phyloP scores from a whole-genome alignment of 805 yeast species.

The Saccharomyces jurei region DNA sequence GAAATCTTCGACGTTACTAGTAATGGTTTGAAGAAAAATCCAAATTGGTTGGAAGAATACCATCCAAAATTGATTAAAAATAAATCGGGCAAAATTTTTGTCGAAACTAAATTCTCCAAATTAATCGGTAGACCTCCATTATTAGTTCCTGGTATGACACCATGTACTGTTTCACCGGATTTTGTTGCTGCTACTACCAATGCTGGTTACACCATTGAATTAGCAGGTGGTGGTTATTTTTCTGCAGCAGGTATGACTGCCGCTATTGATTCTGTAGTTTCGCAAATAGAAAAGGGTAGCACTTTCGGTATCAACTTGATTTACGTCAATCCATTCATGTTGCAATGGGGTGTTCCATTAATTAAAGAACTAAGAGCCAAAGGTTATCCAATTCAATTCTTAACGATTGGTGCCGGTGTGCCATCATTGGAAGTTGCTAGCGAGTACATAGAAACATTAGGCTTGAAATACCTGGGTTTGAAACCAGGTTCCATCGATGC shows the following conservation, averaged over 20 bases:
- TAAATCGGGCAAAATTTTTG: conserved; percentile 62
- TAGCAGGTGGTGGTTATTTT: conserved; percentile 99
- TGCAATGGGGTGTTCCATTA: conserved; percentile 98
- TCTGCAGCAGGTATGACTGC: conserved; percentile 56
- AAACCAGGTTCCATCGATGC: conserved; percentile 98
- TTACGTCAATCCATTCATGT: conserved; percentile 94
- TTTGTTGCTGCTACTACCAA: conserved; percentile 90
- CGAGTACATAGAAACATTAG: conserved; percentile 88
- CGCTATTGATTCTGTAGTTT: conserved; percentile 70
- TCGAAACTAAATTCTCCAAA: conserved; percentile 90
- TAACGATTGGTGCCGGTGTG: conserved; percentile 99
- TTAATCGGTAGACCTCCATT: conserved; percentile 91
- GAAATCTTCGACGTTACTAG: conserved; percentile 75
- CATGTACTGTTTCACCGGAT: conserved; percentile 90
- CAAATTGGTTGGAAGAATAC: conserved; percentile 84
- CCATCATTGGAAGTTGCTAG: conserved; percentile 96
- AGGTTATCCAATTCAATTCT: conserved; percentile 93
- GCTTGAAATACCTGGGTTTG: conserved; percentile 87
- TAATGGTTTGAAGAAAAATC: conserved; percentile 65
- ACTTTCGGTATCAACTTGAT: conserved; percentile 89
- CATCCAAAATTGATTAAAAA: conserved; percentile 81
- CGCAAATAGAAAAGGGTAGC: conserved; percentile 68
- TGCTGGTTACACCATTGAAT: conserved; percentile 94
- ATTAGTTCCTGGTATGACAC: conserved; percentile 99
- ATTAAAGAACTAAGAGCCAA: conserved; percentile 78